Evolutionary conservation across 2,329 filamentous ascomycete genomes (phyloP), one percentile per base, ranked within the genome.

Genomic region (Lizonia empirigonia): DNA sequence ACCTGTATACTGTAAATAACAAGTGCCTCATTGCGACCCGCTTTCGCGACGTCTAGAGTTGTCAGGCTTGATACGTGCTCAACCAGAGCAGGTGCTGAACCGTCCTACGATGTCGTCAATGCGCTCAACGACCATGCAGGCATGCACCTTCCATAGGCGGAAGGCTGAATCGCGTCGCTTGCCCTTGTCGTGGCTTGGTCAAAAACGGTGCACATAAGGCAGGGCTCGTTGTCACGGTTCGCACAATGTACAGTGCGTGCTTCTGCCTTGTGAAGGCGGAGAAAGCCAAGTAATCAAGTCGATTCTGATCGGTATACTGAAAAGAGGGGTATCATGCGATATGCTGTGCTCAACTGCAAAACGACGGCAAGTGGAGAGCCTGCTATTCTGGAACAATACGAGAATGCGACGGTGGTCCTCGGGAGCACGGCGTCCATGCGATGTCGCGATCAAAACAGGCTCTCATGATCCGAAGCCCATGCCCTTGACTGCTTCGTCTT

Each of bases 401-500:
- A 33, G 20, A 15, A 26, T n/a, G 19, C 8, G 22, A 33, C 32
- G 10, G 33, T 20, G 26, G 23, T 20, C n/a, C n/a, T 16, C 37
- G 27, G 19, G 9, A 8, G 20, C 18, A 36, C 9, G 26, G 18
- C 30, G n/a, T 42, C 15, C 12, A 19, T 9, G 10, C 16, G 19
- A 9, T 7, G 16, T 38, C 4, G 16, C 15, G 18, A 22, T 29
- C 22, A 29, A 13, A 23, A 27, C 32, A 42, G 41, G 33, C 41
- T 27, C 18, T 63, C 50, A 65, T 7, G 58, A 44, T 37, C 58
- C 61, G 30, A 65, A 63, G 23, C 90, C 90, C 66, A 96, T 78
- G 30, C 88, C 87, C 73, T 87, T 91, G 47, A 95, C 87, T 68
- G 97, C 91, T 7, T 84, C 84, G 76, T 99, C 94, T 59, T 96